Percentiles rank a stretch among this genome's conserved stretches.
Conservation (phyloP, 495 filamentous ascomycete genomes). For the Parachaetomium inaequale region DNA sequence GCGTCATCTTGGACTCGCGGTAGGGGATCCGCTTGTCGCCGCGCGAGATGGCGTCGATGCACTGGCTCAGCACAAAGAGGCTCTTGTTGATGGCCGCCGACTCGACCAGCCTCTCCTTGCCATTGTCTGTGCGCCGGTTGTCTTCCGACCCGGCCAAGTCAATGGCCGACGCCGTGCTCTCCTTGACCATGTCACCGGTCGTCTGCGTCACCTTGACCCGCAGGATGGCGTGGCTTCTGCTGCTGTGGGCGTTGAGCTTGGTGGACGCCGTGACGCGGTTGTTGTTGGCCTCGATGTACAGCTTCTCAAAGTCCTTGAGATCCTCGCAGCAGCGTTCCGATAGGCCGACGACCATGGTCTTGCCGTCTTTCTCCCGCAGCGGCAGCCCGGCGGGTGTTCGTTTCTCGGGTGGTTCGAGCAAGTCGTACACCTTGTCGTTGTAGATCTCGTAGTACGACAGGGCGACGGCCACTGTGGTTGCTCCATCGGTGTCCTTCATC, state of each 20-base stretch:
- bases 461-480: constrained; percentile 68
- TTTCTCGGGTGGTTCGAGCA: constrained; percentile 89
- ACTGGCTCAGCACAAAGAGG: constrained; percentile 90
- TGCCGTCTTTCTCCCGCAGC: constrained; percentile 81
- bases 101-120: constrained; percentile 86
- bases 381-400: constrained; percentile 80
- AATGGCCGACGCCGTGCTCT: constrained; percentile 88
- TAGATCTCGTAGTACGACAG: constrained; percentile 99
- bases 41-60: constrained; percentile 83
- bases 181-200: constrained; percentile 63
- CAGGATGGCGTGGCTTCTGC: constrained; percentile 87
- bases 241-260: constrained; percentile 94
- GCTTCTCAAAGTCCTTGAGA: constrained; percentile 84
- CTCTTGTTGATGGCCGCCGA: constrained; percentile 99
- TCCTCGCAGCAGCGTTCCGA: constrained; percentile 80
- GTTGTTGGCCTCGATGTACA: constrained; percentile 93
- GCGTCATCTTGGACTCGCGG: constrained; percentile 94
- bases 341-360: constrained; percentile 88
- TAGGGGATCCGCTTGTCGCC: constrained; percentile 79
- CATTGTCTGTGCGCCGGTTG: constrained; percentile 91
- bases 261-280: constrained; percentile 90
- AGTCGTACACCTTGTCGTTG: constrained; percentile 91
- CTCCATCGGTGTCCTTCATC: constrained; percentile 73
- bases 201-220: constrained; percentile 81
- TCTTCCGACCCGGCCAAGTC: constrained; percentile 96